Conservation (phyloP, 2,329 filamentous ascomycete genomes). For the Xenosphaeropsis pyriputrescens region DNA sequence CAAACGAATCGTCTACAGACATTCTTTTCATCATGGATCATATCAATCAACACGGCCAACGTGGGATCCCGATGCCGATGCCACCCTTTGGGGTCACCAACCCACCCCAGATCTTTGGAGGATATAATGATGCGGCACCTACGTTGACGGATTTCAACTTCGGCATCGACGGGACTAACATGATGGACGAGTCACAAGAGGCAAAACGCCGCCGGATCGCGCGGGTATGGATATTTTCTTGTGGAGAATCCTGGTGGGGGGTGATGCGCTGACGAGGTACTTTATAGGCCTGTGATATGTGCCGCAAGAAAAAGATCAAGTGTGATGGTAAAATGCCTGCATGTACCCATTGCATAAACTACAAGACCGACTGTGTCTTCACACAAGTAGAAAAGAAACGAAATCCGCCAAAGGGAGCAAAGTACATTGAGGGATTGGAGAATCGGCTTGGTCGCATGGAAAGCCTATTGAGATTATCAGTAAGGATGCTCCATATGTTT, state of each 20-base stretch:
- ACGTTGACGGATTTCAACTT: slow-evolving; percentile 39
- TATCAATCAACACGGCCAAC: slow-evolving; percentile 18
- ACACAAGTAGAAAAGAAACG: slow-evolving; percentile 98
- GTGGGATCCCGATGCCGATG: slow-evolving; percentile 41
- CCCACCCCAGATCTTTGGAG: slow-evolving; percentile 55
- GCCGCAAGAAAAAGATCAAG: slow-evolving; percentile 86
- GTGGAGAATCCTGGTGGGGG: neutral
- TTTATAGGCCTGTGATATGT: slow-evolving; percentile 48
- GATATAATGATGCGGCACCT: slow-evolving; percentile 42
- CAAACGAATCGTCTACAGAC: too few species aligned
- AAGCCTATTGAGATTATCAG: slow-evolving; percentile 72
- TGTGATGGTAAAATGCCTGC: slow-evolving; percentile 92
- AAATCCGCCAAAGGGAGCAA: slow-evolving; percentile 90
- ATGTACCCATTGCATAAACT: slow-evolving; percentile 92
- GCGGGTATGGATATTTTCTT: slow-evolving; percentile 33
- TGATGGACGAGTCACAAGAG: slow-evolving; percentile 58
- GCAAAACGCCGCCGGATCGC: slow-evolving; percentile 49
- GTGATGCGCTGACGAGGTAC: slow-evolving; percentile 1
- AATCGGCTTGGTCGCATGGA: slow-evolving; percentile 95
- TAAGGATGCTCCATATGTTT: slow-evolving; percentile 20
- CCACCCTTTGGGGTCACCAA: slow-evolving; percentile 49
- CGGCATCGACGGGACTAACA: slow-evolving; percentile 41
- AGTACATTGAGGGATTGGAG: slow-evolving; percentile 94
- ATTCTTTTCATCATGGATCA: too few species aligned
- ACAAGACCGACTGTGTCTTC: slow-evolving; percentile 95